Evolutionary conservation across 2,329 filamentous ascomycete genomes (phyloP).

Genomic region (Xylaria sp.): DNA sequence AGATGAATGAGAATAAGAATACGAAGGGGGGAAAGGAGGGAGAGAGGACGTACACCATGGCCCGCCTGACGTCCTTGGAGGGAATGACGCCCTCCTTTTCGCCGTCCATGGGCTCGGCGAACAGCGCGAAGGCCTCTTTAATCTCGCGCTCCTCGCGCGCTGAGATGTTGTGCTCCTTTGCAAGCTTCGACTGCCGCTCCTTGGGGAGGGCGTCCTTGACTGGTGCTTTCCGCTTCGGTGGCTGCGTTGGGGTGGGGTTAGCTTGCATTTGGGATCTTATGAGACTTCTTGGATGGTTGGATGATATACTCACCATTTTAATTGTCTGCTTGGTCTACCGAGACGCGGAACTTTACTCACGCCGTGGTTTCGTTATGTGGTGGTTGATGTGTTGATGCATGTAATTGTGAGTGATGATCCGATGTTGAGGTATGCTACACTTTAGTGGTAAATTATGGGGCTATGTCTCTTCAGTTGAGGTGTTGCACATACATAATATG

Average conservation of each 20-base stretch:
- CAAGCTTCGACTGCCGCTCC: constrained; percentile 83
- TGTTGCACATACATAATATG: neutral
- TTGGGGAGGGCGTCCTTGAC: constrained; percentile 50
- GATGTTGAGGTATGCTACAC: neutral
- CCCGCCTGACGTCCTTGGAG: constrained; percentile 74
- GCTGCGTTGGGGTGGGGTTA: constrained; percentile 51
- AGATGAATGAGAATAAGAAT: too few relatives aligned
- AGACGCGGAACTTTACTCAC: neutral
- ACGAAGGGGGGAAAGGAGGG: neutral
- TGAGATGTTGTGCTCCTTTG: constrained; percentile 88
- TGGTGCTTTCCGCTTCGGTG: constrained; percentile 63
- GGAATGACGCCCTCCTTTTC: constrained; percentile 79
- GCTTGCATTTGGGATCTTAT: neutral
- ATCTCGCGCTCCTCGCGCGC: constrained; percentile 90
- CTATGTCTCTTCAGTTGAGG: neutral
- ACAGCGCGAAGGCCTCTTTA: constrained; percentile 87
- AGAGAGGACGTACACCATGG: constrained; percentile 70
- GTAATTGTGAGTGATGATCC: neutral
- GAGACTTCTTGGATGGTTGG: neutral
- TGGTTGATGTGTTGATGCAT: constrained; percentile 1
- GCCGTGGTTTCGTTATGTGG: neutral
- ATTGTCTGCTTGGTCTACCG: neutral
- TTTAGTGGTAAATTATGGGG: constrained; percentile 15
- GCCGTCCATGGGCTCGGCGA: constrained; percentile 75
- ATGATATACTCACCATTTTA: constrained; percentile 10